These are phyloP conservation scores for Syzygium oleosum DNA, from an alignment of 345 rosid genomes.

Conservation along the genomic window DNA sequence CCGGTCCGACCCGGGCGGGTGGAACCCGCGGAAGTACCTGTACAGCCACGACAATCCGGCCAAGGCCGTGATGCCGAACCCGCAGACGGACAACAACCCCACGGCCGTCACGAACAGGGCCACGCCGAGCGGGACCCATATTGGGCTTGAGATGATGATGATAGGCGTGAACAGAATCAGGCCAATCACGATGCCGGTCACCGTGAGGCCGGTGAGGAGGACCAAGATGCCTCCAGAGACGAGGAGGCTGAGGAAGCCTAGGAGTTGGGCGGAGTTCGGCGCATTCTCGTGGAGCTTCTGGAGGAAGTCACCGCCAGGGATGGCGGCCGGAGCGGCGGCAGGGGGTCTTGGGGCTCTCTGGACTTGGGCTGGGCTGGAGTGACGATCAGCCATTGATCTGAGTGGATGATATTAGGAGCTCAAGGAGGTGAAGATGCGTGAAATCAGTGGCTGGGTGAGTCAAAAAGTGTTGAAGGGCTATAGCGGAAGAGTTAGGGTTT, in stretches of 20 bases:
- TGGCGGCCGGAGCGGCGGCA: conserved; percentile 6
- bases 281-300: conserved; percentile 42
- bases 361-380: not conserved
- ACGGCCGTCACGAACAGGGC: conserved; percentile 24
- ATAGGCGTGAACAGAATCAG: conserved; percentile 58
- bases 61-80: conserved; percentile 25
- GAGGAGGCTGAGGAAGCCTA: conserved; percentile 48
- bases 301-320: conserved; percentile 20
- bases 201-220: conserved; percentile 59
- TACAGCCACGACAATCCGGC: conserved; percentile 57
- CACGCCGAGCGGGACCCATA: conserved; percentile 57
- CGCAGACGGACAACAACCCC: conserved; percentile 45
- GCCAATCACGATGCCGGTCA: conserved; percentile 33
- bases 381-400: not conserved
- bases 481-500: not conserved
- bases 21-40: conserved; percentile 56
- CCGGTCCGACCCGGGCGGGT: conserved; percentile 70
- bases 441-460: not conserved
- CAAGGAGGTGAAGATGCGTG: not conserved
- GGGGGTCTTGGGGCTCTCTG: not conserved
- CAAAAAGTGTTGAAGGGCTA: not conserved
- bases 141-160: conserved; percentile 63
- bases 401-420: not conserved
- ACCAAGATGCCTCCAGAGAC: conserved; percentile 58
- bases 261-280: conserved; percentile 46